phyloP scores from a whole-genome alignment of 805 yeast genomes.

The Ogataea thermomethanolica region DNA sequence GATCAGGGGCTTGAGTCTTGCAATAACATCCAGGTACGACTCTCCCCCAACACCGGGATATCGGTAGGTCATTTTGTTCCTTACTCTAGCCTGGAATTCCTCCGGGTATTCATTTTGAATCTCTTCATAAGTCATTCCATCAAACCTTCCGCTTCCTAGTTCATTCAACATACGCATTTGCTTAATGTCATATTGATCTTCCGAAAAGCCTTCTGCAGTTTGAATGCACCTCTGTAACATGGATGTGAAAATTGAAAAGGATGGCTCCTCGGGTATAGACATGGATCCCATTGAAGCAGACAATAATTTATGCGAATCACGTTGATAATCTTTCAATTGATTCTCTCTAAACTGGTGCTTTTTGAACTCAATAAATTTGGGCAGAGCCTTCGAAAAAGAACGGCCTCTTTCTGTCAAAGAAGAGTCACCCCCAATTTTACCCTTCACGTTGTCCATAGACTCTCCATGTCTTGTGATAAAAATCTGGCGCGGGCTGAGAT shows the following conservation, averaged over 20 bases:
- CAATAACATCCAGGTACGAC: conserved; percentile 89
- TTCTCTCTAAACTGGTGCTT: conserved; percentile 61
- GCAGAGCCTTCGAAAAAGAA: conserved; percentile 67
- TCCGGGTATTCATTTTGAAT: conserved; percentile 69
- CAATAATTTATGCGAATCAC: conserved; percentile 31
- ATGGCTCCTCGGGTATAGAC: conserved; percentile 49
- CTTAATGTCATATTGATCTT: conserved; percentile 68
- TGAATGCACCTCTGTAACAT: conserved; percentile 77
- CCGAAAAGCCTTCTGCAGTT: conserved; percentile 75
- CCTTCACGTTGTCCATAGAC: conserved; percentile 76
- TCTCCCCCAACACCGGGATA: conserved; percentile 99
- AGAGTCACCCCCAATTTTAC: conserved; percentile 92
- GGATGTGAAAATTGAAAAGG: conserved; percentile 89
- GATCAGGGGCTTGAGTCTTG: conserved; percentile 82
- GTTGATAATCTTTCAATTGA: conserved; percentile 53
- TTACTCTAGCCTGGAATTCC: conserved; percentile 73
- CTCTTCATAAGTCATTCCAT: conserved; percentile 89
- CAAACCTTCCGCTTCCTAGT: conserved; percentile 88
- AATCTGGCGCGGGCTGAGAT: conserved; percentile 82
- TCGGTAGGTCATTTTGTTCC: conserved; percentile 77
- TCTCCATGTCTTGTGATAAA: conserved; percentile 97
- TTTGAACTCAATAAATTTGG: conserved; percentile 70
- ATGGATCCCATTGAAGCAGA: background rate
- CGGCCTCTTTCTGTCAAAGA: conserved; percentile 73
- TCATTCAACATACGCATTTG: conserved; percentile 93